Evolutionary conservation across 1,284 basidiomycete genomes (phyloP).

Genomic region (Mycena sp.): DNA sequence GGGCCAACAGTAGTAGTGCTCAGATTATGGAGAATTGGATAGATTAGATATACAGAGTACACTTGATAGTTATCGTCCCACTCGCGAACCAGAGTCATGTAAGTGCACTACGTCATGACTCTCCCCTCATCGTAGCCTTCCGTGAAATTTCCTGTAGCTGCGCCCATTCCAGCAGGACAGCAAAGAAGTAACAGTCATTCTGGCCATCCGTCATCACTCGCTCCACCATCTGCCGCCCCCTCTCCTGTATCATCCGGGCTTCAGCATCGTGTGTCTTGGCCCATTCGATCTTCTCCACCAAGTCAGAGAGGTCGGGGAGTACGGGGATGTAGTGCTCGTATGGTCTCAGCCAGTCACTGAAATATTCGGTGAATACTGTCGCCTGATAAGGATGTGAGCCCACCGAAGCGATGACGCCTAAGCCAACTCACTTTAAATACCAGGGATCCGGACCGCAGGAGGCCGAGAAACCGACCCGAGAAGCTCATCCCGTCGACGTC

Average conservation of each 20-base stretch:
- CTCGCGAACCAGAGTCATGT: no score
- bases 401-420: background rate
- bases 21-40: no score
- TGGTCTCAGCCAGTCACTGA: conserved; percentile 27
- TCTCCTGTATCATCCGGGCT: conserved; percentile 21
- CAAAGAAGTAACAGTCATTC: conserved; percentile 28
- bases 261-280: conserved; percentile 23
- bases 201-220: conserved; percentile 19
- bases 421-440: conserved; percentile 7
- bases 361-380: conserved; percentile 27
- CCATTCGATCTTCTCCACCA: conserved; percentile 25
- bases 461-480: conserved; percentile 10
- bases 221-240: conserved; percentile 19
- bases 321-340: conserved; percentile 29
- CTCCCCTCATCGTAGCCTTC: no score
- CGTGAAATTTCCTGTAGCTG: no score
- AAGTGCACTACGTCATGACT: no score
- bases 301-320: conserved; percentile 21
- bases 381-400: background rate
- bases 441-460: conserved; percentile 16
- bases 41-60: no score
- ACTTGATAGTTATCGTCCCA: no score
- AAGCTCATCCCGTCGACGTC: conserved; percentile 15
- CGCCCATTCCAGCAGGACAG: conserved; percentile 24
- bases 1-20: no score